Percentiles rank a stretch among this genome's conserved stretches.
phyloP scores from a whole-genome alignment of 345 rosid genomes.

The Salix koriyanagi region DNA sequence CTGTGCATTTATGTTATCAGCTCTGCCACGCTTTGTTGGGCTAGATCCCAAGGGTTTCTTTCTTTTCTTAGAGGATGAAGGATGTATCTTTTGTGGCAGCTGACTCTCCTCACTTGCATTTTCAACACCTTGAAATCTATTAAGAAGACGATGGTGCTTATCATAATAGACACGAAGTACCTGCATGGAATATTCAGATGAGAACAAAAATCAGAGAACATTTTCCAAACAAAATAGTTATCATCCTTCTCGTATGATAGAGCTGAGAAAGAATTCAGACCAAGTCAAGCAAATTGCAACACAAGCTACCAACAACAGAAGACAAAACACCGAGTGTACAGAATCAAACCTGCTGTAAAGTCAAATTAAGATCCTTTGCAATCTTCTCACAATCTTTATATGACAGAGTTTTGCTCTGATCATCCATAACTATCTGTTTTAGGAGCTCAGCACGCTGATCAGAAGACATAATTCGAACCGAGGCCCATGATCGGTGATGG shows the following conservation, averaged over 20 bases:
- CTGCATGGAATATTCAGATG: constrained; percentile 36
- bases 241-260: not conserved
- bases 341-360: constrained; percentile 74
- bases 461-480: constrained; percentile 68
- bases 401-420: constrained; percentile 51
- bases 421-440: constrained; percentile 39
- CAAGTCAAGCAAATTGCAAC: not conserved
- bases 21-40: constrained; percentile 31
- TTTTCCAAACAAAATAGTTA: not conserved
- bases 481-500: constrained; percentile 69
- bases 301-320: not conserved
- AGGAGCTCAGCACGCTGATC: constrained; percentile 73
- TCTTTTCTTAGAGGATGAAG: constrained; percentile 49
- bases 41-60: constrained; percentile 39
- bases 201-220: not conserved
- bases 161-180: constrained; percentile 76
- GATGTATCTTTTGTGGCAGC: constrained; percentile 23
- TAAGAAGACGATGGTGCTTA: constrained; percentile 49
- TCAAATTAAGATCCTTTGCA: constrained; percentile 75
- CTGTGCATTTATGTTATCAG: constrained; percentile 32
- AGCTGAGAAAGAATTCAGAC: not conserved
- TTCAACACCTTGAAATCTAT: constrained; percentile 31
- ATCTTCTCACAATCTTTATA: constrained; percentile 74
- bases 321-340: not conserved
- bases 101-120: constrained; percentile 23